Evolutionary conservation across 495 filamentous ascomycete species (phyloP), one percentile per base, ranked within the genome.

Genomic region (Podospora didyma): DNA sequence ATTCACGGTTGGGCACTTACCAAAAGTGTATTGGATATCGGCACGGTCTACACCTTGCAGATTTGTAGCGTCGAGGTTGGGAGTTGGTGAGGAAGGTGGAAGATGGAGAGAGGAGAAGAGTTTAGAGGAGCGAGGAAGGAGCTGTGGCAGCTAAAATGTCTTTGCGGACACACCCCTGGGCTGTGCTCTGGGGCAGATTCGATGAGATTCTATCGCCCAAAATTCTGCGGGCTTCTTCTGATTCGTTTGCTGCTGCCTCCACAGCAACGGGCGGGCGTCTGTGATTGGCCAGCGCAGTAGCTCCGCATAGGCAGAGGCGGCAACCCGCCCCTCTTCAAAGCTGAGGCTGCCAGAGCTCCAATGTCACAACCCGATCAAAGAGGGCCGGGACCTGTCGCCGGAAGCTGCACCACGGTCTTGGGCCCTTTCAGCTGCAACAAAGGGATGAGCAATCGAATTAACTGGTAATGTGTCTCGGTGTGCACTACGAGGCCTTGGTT

Each of bases 141-240:
- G 53, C 58, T 47, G 59, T 56, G 46, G 62, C 66, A 69, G 57
- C 66, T 69, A 73, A 73, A 71, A 73, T 69, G 59, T 62, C 46
- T 60, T 62, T 52, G 57, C 54, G 63, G 57, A 45, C 53, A 51
- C 50, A 31, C 26, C 56, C 63, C 60, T 56, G 62, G 62, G 64
- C 61, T 58, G 57, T 61, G 61, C 59, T 61, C 62, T 39, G 51
- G 35, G 48, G 34, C 66, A 62, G 57, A 67, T 72, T 72, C 69
- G 47, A 72, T 64, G 66, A 61, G 69, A 67, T 72, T 72, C 69
- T 70, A 72, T 67, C 63, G 58, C 41, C 62, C 64, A 63, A 58
- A 63, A 55, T 66, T 68, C 68, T 57, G 47, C 58, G 59, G 45
- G 50, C 53, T 67, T 65, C 66, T 57, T 59, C 49, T 71, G 64